phyloP scores from a whole-genome alignment of 495 filamentous ascomycete genomes.

The Neurospora tetrasperma region DNA sequence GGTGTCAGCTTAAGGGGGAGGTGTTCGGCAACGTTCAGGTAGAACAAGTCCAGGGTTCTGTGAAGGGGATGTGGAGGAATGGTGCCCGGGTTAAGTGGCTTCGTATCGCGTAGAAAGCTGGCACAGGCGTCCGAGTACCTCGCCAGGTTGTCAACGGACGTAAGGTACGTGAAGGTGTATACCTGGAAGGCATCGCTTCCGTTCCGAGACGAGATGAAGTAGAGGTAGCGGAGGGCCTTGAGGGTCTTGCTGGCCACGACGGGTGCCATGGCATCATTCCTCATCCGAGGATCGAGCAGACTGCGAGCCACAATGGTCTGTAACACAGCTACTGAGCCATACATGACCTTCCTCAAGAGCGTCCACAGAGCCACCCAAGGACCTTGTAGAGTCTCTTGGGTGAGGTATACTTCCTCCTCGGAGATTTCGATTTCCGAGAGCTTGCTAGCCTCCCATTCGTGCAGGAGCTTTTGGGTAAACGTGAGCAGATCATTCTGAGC shows the following conservation, averaged over 20 bases:
- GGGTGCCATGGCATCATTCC: constrained; percentile 46
- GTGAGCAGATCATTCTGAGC: constrained; percentile 60
- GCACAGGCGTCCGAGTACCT: constrained; percentile 60
- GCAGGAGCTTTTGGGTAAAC: constrained; percentile 59
- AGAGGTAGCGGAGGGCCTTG: constrained; percentile 68
- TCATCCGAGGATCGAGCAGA: constrained; percentile 33
- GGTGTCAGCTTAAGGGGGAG: constrained; percentile 62
- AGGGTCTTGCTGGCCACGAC: constrained; percentile 66
- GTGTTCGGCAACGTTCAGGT: constrained; percentile 82
- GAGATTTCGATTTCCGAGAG: constrained; percentile 72
- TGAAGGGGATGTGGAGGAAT: constrained; percentile 70
- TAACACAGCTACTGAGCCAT: constrained; percentile 65
- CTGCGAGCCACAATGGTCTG: constrained; percentile 61
- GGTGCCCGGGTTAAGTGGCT: constrained; percentile 44
- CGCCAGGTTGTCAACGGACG: constrained; percentile 80
- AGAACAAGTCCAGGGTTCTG: constrained; percentile 77
- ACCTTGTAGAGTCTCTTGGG: constrained; percentile 53
- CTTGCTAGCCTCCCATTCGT: constrained; percentile 79
- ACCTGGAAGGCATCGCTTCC: constrained; percentile 65
- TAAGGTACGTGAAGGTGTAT: constrained; percentile 74
- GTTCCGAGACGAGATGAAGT: constrained; percentile 76
- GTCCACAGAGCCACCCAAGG: constrained; percentile 77
- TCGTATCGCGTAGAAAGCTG: constrained; percentile 58
- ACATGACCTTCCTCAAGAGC: constrained; percentile 69
- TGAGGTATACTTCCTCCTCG: constrained; percentile 60